A percentile compares a stretch with the other conserved stretches of the same genome.
Evolutionary conservation across 495 filamentous ascomycete genomes (phyloP).

Genomic region (Symbiotaphrina buchneri): DNA sequence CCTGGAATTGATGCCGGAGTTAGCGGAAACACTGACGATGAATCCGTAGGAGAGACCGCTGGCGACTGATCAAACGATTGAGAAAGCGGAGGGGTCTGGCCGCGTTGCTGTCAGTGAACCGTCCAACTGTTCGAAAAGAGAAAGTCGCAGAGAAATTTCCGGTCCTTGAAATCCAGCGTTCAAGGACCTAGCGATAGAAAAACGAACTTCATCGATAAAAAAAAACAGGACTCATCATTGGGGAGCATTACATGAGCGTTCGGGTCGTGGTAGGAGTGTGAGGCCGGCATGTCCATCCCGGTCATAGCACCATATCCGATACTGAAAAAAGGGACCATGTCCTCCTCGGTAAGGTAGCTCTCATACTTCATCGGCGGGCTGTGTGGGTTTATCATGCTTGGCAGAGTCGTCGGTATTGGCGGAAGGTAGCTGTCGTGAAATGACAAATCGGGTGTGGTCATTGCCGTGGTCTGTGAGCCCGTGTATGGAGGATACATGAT

Average conservation of each 20-base stretch:
- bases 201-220: slow-evolving; percentile 6
- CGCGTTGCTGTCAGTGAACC: slow-evolving; percentile 2
- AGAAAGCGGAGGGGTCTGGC: slow-evolving; percentile 67
- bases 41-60: slow-evolving; percentile 31
- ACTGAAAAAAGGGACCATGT: slow-evolving; percentile 50
- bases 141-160: too few relatives aligned
- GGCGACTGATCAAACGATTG: slow-evolving; percentile 58
- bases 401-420: slow-evolving; percentile 36
- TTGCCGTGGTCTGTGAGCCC: slow-evolving; percentile 39
- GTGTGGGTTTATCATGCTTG: slow-evolving; percentile 39
- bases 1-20: slow-evolving; percentile 47
- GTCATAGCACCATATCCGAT: slow-evolving; percentile 54
- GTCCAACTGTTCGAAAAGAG: neutral
- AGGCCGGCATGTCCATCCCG: slow-evolving; percentile 44
- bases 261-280: slow-evolving; percentile 37
- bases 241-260: slow-evolving; percentile 45
- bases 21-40: slow-evolving; percentile 30
- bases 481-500: slow-evolving; percentile 41
- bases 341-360: slow-evolving; percentile 30
- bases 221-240: slow-evolving; percentile 8
- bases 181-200: slow-evolving; percentile 8
- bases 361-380: slow-evolving; percentile 37
- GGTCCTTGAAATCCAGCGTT: too few relatives aligned
- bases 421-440: slow-evolving; percentile 39
- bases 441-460: slow-evolving; percentile 35